These are phyloP conservation scores for Penicillium nordicum DNA, from an alignment of 2,329 filamentous ascomycete genomes.

Conservation along the genomic window DNA sequence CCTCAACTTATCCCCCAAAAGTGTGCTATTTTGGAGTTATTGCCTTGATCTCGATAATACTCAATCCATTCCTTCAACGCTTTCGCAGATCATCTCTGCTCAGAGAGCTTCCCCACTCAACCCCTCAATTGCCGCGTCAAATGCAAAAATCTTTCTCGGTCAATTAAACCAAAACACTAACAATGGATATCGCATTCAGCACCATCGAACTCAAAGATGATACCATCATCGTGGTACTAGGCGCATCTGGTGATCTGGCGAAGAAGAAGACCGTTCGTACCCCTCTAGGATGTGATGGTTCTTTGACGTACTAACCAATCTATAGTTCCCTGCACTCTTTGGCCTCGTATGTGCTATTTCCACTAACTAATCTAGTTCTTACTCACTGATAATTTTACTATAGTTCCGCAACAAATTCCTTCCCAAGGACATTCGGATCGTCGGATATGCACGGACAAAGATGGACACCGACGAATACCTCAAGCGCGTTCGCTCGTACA, in stretches of 20 bases:
- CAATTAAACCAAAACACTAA: constrained; percentile 20
- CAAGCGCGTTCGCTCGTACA: constrained; percentile 92
- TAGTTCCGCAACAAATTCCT: constrained; percentile 99
- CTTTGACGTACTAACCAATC: constrained; percentile 18
- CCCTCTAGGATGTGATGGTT: constrained; percentile 3
- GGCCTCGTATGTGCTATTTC: constrained; percentile 70
- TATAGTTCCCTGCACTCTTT: constrained; percentile 90
- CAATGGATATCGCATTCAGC: constrained; percentile 52
- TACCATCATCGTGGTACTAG: constrained; percentile 93
- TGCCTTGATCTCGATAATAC: neutral
- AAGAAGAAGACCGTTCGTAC: constrained; percentile 96
- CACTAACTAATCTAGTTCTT: neutral
- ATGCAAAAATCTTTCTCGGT: constrained; percentile 16
- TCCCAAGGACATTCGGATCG: constrained; percentile 88
- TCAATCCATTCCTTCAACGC: neutral
- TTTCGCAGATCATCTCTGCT: neutral
- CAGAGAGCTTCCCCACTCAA: constrained; percentile 13
- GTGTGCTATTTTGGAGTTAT: neutral
- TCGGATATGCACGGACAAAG: constrained; percentile 98
- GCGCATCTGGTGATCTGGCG: constrained; percentile 93
- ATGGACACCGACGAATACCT: constrained; percentile 98
- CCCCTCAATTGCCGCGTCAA: constrained; percentile 16
- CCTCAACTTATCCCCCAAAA: constrained; percentile 7
- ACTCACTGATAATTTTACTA: constrained; percentile 14
- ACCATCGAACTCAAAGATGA: constrained; percentile 96